phyloP scores from a whole-genome alignment of 768 basidiomycete genomes.

The Mycena filopes region DNA sequence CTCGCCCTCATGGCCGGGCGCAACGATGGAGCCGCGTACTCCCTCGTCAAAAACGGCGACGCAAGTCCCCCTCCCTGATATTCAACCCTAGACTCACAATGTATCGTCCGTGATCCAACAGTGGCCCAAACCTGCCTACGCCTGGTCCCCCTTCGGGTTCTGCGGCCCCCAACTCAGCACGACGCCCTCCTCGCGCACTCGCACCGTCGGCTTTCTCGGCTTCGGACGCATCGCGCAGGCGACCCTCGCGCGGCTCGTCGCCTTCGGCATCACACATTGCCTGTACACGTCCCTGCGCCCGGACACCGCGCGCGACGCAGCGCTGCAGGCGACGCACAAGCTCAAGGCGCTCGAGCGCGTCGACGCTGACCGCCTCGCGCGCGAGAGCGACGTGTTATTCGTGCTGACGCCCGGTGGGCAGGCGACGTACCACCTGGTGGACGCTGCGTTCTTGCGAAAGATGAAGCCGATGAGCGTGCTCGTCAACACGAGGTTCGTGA shows the following conservation, averaged over 20 bases:
- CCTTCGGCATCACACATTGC: slow-evolving; percentile 83
- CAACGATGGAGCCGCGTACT: slow-evolving; percentile 72
- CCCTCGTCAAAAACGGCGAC: slow-evolving; percentile 74
- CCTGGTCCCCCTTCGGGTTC: slow-evolving; percentile 86
- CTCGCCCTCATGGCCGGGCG: slow-evolving; percentile 93
- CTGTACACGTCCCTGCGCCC: slow-evolving; percentile 70
- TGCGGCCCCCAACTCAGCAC: slow-evolving; percentile 86
- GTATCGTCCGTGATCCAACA: neutral
- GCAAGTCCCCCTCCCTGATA: slow-evolving; percentile 50
- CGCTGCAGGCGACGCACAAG: slow-evolving; percentile 42
- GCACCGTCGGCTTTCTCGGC: slow-evolving; percentile 90
- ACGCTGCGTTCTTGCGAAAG: slow-evolving; percentile 73
- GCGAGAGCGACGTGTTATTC: slow-evolving; percentile 85
- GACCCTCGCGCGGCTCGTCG: slow-evolving; percentile 78
- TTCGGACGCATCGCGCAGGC: slow-evolving; percentile 95
- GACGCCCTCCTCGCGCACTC: slow-evolving; percentile 55
- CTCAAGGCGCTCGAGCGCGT: slow-evolving; percentile 66
- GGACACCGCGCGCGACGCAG: slow-evolving; percentile 51
- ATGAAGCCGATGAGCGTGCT: slow-evolving; percentile 91
- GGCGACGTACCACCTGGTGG: slow-evolving; percentile 77
- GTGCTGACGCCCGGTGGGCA: slow-evolving; percentile 82
- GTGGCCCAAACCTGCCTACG: slow-evolving; percentile 73
- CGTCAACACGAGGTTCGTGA: slow-evolving; percentile 72
- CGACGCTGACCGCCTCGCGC: slow-evolving; percentile 73
- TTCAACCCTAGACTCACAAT: neutral